Percentiles rank a stretch among this genome's conserved stretches.
Conservation (phyloP, 176 grass and related monocot genomes). For the Chrysopogon serrulatus region DNA sequence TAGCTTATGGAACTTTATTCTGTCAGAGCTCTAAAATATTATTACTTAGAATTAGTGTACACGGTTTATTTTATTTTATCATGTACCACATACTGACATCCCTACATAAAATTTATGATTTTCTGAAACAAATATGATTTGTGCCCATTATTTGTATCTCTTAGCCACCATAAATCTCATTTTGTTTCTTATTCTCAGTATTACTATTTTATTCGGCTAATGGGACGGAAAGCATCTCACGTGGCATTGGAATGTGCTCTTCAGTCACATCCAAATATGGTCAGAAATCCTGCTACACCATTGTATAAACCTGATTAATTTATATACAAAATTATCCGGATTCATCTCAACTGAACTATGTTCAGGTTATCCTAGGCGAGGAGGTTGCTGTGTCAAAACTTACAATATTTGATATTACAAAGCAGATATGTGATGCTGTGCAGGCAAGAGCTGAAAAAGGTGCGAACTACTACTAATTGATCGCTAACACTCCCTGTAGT, state of each 20-base stretch:
- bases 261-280: slow-evolving; percentile 99
- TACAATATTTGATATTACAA: slow-evolving; percentile 94
- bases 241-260: slow-evolving; percentile 96
- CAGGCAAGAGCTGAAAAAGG: slow-evolving; percentile 81
- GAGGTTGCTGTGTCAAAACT: slow-evolving; percentile 92
- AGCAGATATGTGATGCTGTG: slow-evolving; percentile 95
- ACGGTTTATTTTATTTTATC: background rate
- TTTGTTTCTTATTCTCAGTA: slow-evolving; percentile 45
- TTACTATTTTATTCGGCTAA: slow-evolving; percentile 98
- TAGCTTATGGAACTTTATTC: background rate
- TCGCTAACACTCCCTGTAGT: background rate
- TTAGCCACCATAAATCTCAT: background rate
- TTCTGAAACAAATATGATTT: slow-evolving; percentile 6
- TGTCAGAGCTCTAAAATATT: background rate
- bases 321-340: background rate
- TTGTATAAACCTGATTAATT: background rate
- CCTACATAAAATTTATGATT: background rate
- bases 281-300: slow-evolving; percentile 48
- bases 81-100: background rate
- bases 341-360: slow-evolving; percentile 7
- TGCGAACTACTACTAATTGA: background rate
- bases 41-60: background rate
- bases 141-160: background rate
- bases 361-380: slow-evolving; percentile 93
- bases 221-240: slow-evolving; percentile 98